Conservation (phyloP, 495 filamentous ascomycete species). For the Monascus purpureus region DNA sequence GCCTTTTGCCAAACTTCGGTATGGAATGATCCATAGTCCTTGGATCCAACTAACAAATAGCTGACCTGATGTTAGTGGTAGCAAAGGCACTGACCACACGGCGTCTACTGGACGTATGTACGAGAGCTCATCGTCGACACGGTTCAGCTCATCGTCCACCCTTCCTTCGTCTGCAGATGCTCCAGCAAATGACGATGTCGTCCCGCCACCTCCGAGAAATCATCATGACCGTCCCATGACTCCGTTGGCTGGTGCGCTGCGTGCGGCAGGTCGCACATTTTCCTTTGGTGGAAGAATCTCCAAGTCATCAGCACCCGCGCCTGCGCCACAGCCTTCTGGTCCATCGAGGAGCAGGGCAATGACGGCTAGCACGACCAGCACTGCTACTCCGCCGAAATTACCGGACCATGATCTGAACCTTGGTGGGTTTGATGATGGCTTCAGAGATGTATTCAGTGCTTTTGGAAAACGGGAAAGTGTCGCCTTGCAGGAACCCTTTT, state of each 20-base stretch:
- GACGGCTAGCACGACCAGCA: conserved; percentile 47
- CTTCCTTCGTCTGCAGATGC: conserved; percentile 57
- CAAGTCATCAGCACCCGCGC: conserved; percentile 24
- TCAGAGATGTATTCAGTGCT: conserved; percentile 53
- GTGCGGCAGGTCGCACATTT: conserved; percentile 57
- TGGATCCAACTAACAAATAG: conserved; percentile 11
- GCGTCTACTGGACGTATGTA: conserved; percentile 36
- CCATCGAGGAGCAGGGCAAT: conserved; percentile 30
- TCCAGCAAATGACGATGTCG: conserved; percentile 39
- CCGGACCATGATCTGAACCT: conserved; percentile 43
- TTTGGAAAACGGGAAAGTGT: conserved; percentile 42
- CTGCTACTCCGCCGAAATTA: conserved; percentile 55
- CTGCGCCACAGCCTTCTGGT: conserved; percentile 29
- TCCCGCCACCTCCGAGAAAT: conserved; percentile 33
- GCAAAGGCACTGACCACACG: conserved; percentile 53
- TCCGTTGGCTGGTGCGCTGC: conserved; percentile 36
- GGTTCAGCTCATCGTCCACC: conserved; percentile 60
- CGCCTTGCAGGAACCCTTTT: conserved; percentile 10
- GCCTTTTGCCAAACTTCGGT: conserved; percentile 26
- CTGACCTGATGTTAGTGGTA: conserved; percentile 36
- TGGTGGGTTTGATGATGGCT: conserved; percentile 39
- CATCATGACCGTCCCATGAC: conserved; percentile 43
- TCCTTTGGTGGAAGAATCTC: conserved; percentile 46
- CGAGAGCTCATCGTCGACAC: conserved; percentile 47
- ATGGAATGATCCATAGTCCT: conserved; percentile 13